A percentile compares a stretch with the other conserved stretches of the same genome.
These are phyloP conservation scores for Adenanthera pavonina DNA, from an alignment of 306 rosid species.

Conservation along the genomic window DNA sequence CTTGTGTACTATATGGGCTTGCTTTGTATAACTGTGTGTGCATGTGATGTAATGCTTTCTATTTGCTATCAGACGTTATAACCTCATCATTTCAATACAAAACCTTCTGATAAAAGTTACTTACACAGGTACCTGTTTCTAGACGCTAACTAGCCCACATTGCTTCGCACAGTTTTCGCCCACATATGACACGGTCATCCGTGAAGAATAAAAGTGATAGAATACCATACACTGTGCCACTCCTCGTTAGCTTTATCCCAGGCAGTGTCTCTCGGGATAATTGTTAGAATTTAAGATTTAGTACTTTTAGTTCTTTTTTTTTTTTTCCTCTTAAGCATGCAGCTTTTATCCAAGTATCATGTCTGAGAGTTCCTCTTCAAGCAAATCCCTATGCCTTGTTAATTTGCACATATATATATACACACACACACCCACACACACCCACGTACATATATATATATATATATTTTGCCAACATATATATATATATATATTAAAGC, in stretches of 20 bases:
- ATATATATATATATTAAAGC: neutral
- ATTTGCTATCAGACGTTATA: conserved; percentile 17
- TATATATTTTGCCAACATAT: too few species aligned
- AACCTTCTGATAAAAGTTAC: neutral
- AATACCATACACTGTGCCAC: conserved; percentile 22
- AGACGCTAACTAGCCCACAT: neutral
- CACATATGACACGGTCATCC: neutral
- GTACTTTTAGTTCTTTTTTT: neutral
- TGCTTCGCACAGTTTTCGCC: neutral
- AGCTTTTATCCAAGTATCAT: neutral
- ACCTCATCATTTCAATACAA: conserved; percentile 10
- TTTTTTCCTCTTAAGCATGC: neutral
- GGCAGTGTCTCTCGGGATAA: neutral
- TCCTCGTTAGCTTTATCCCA: conserved; percentile 8
- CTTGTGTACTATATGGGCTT: conserved; percentile 28
- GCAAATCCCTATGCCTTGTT: neutral
- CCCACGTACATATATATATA: too few species aligned
- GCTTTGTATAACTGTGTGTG: conserved; percentile 32
- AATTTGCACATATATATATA: neutral
- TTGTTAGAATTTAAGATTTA: neutral
- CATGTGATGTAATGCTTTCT: conserved; percentile 24
- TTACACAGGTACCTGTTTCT: neutral
- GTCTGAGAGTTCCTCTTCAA: neutral
- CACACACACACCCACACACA: too few species aligned
- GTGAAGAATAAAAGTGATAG: conserved; percentile 9